Evolutionary conservation across 139 green algal species (phyloP), one percentile per base, ranked within the genome.

Genomic region (Diplosphaera chodatii): DNA sequence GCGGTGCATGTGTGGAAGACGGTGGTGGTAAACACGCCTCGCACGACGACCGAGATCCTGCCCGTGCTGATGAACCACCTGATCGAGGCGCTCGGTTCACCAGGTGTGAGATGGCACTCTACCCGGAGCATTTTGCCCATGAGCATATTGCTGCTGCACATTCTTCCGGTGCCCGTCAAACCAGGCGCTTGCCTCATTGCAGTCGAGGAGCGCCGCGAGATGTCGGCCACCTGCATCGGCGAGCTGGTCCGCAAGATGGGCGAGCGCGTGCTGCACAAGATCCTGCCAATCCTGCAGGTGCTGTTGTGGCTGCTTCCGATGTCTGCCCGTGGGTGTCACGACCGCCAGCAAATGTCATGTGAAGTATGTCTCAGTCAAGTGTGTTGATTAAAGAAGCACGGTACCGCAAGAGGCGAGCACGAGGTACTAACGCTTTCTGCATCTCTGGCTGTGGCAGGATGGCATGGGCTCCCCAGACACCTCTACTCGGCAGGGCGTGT

Each of bases 161-260:
- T n/a, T n/a, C n/a, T n/a, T n/a, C n/a, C n/a, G n/a, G n/a, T n/a
- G n/a, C n/a, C n/a, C n/a, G n/a, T n/a, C n/a, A n/a, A n/a, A n/a
- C n/a, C n/a, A n/a, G n/a, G n/a, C n/a, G n/a, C n/a, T n/a, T n/a
- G n/a, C n/a, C n/a, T n/a, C n/a, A n/a, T n/a, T 41, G 32, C 71
- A 77, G 80, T 56, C 28, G 88, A 92, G 63, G 86, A 93, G 67
- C 74, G 77, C 64, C 75, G 79, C 31, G 76, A 87, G 75, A 84
- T 89, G 64, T 89, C 90, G 13, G 90, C 87, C 15, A 69, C 90
- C 23, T 94, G 88, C 74, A 81, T 98, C 59, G 95, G 94, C 4
- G 95, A 99, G 84, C 86, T 99, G 31, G 94, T 98, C 22, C 82
- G 88, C 40, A 98, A 99, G 88, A 92, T 98, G 84, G 95, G 94